phyloP scores from a whole-genome alignment of 768 basidiomycete species.

The Trametes villosa region DNA sequence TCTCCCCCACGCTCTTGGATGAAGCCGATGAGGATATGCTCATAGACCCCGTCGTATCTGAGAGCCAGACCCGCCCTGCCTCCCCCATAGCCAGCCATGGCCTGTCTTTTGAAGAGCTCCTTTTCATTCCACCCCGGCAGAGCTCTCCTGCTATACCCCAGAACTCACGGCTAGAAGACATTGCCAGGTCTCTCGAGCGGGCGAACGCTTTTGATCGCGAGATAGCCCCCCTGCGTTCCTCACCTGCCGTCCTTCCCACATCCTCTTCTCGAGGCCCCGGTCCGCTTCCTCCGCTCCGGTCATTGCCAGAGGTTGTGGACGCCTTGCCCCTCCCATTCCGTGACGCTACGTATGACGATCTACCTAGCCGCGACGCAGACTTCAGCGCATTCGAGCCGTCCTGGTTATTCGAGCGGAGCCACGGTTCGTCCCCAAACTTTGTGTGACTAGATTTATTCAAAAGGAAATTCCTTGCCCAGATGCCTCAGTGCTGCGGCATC shows the following conservation, averaged over 20 bases:
- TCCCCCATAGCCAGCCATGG: not conserved
- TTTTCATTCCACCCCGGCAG: not conserved
- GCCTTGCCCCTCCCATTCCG: not conserved
- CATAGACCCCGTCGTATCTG: not conserved
- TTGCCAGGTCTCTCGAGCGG: conserved; percentile 11
- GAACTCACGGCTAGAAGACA: not conserved
- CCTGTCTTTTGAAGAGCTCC: not conserved
- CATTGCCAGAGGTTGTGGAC: too few relatives aligned
- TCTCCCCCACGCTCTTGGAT: not conserved
- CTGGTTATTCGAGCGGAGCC: not conserved
- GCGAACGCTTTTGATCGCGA: conserved; percentile 18
- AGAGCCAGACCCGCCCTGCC: not conserved
- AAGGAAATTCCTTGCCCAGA: not conserved
- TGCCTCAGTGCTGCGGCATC: too few relatives aligned
- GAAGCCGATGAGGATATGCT: conserved; percentile 8
- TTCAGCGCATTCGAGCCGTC: too few relatives aligned
- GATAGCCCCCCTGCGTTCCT: conserved; percentile 16
- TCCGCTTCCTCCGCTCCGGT: not conserved
- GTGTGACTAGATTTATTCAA: not conserved
- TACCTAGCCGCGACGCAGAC: too few relatives aligned
- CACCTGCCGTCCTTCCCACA: conserved; percentile 4
- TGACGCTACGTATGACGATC: not conserved
- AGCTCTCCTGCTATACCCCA: not conserved
- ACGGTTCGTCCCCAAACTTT: not conserved
- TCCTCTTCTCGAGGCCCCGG: not conserved